Base-by-base conservation (phyloP, 495 filamentous ascomycete species). In the Xylaria nigripes region DNA sequence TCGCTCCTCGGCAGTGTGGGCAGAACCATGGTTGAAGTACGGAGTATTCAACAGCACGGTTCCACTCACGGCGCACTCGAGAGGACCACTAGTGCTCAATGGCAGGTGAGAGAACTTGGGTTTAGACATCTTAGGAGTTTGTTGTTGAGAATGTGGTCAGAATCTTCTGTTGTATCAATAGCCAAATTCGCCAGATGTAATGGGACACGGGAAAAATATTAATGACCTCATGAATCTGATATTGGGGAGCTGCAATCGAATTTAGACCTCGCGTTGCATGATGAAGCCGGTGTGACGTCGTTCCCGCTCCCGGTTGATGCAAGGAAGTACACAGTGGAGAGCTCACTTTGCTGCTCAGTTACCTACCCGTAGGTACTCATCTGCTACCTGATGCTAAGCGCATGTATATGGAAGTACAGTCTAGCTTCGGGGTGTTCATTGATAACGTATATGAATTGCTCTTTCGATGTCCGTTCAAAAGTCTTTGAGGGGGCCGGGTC, bases 21-120 rank as follows among this genome's bases (percentile, higher is more conserved):
- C 89, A 0, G 86, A 87, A 13, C 89, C 90, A 69, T 91, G 93
- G 71, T 94, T 94, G 72, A 87, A 87, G 56, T 82, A 84, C 0
- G 86, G 79, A 10, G 81, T 79, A 44, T 81, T 77, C 21, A 93
- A 73, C 3, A 93, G 72, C 3, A 80, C 76, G 24, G 72, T 68
- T 8, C 89, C 86, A 6, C 61, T 71, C 47, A 83, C 70, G 8
- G 79, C 76, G 61, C 81, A 84, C 55, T 81, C 77, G 55, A 83
- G 71, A 0, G 85, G 82, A 0, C 86, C 82, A 22, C 72, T 78
- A 3, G 83, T 81, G 45, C 77, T 80, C 19, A 87, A 72, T 7
- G 82, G 83, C 8, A 89, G 74, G 58, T 84, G 67, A 0, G 72
- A 70, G 60, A 82, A 86, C 40, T 55, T 81, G 42, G 70, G 59